Percentiles rank a stretch among this genome's conserved stretches.
These are phyloP conservation scores for Mortierella sp. DNA, from an alignment of 371 early-diverging fungal genomes.

Conservation along the genomic window DNA sequence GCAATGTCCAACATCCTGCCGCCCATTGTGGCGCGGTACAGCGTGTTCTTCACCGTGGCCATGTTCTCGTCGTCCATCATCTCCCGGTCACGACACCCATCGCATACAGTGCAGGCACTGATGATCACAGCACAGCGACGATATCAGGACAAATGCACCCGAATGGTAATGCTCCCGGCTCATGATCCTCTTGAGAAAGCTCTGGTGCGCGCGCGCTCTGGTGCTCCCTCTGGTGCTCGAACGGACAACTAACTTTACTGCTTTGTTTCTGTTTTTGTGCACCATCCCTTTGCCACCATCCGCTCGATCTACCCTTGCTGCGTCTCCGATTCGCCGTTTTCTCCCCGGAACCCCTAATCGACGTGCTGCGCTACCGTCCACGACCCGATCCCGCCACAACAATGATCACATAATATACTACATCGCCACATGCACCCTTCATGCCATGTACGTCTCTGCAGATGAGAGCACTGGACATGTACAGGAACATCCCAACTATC, in stretches of 20 bases:
- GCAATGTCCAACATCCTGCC: conserved; percentile 40
- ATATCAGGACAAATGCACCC: conserved; percentile 26
- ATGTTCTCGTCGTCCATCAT: conserved; percentile 33
- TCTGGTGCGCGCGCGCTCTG: no score
- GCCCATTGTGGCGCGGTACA: conserved; percentile 41
- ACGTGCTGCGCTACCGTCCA: neutral
- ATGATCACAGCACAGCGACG: conserved; percentile 25
- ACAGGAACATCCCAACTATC: conserved; percentile 24
- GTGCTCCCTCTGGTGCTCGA: no score
- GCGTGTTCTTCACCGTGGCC: conserved; percentile 40
- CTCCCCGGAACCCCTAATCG: no score
- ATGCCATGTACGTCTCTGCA: neutral
- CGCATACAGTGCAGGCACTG: conserved; percentile 30
- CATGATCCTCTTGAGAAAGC: no score
- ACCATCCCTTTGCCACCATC: no score
- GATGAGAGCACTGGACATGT: conserved; percentile 39
- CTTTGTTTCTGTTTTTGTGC: no score
- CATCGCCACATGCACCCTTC: conserved; percentile 7
- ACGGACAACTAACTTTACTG: no score
- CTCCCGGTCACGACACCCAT: conserved; percentile 28
- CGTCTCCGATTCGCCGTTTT: no score
- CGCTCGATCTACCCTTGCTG: no score
- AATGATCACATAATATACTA: conserved; percentile 3
- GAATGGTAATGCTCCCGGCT: conserved; percentile 49
- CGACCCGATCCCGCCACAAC: neutral